Evolutionary conservation across 2,329 filamentous ascomycete species (phyloP), one percentile per base, ranked within the genome.

Genomic region (Fusarium xylarioides): DNA sequence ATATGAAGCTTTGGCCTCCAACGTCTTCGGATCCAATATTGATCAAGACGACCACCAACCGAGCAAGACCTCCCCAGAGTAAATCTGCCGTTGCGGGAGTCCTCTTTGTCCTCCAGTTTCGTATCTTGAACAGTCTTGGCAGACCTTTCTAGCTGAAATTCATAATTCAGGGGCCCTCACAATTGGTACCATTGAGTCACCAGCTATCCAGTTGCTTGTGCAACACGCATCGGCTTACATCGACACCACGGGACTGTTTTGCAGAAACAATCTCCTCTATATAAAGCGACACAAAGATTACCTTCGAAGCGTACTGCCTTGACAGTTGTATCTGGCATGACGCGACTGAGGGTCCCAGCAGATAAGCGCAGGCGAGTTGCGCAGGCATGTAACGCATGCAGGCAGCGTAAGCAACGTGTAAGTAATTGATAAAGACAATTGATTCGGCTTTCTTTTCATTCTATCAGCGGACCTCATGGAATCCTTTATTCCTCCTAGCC

Each of bases 331-430:
- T 38, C 53, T 74, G 80, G 46, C 66, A 84, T 89, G 89, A 86
- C 86, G 74, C 85, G 88, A 75, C 85, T 85, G 56, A 88, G 85
- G 79, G 87, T 90, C 67, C 83, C 86, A 37, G 85, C 86, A 74
- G 88, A 91, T 71, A 88, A 90, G 80, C 86, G 90, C 72, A 87
- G 90, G 81, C 87, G 90, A 75, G 91, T 87, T 57, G 88, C 88
- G 32, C 87, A 89, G 74, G 90, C 90, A 44, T 92, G 90, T 79
- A 88, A 91, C 71, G 88, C 84, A 70, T 92, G 90, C 82, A 91
- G 91, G 81, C 85, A 86, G 67, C 86, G 90, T 70, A 92, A 92
- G 80, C 90, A 92, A 82, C 92, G 91, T 85, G 90, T 90, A 78
- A 84, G 26, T 28, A 28, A 28, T 28, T 28, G 26, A 28, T 28